Evolutionary conservation across 352 stramenopile species (phyloP).

Genomic region (Phytophthora chlamydospora): DNA sequence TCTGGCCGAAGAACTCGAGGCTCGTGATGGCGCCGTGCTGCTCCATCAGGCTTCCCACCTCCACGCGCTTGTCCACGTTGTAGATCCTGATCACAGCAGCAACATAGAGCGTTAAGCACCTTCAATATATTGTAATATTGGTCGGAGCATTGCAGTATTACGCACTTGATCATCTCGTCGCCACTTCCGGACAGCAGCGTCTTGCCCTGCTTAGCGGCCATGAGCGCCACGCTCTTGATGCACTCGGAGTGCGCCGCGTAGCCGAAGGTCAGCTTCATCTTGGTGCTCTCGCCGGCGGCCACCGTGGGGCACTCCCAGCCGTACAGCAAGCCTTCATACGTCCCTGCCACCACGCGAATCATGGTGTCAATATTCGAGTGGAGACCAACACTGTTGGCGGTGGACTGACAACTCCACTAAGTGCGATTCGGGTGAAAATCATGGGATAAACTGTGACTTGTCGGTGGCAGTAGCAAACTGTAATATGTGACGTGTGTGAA

Average conservation of each 20-base stretch:
- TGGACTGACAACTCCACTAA: conserved; percentile 22
- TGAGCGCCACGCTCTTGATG: conserved; percentile 87
- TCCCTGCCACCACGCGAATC: conserved; percentile 84
- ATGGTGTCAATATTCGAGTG: conserved; percentile 29
- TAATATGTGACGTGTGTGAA: conserved; percentile 49
- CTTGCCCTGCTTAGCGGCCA: conserved; percentile 81
- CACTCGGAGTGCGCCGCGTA: conserved; percentile 86
- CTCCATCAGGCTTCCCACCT: conserved; percentile 88
- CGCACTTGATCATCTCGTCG: conserved; percentile 91
- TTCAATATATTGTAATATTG: conserved; percentile 4
- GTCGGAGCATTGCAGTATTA: neutral
- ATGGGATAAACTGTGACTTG: conserved; percentile 17
- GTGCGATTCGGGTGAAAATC: conserved; percentile 34
- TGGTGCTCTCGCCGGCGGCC: conserved; percentile 36
- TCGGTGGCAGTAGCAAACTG: conserved; percentile 30
- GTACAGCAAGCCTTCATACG: conserved; percentile 88
- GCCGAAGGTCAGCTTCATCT: conserved; percentile 88
- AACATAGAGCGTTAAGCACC: neutral
- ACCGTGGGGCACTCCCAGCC: conserved; percentile 72
- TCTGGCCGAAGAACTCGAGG: conserved; percentile 88
- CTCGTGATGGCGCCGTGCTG: conserved; percentile 87
- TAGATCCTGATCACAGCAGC: conserved; percentile 65
- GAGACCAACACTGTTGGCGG: conserved; percentile 38
- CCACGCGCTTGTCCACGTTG: conserved; percentile 88
- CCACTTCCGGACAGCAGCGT: conserved; percentile 81